These are phyloP conservation scores for Rheum nobile DNA, from an alignment of 148 eudicot genomes.

Conservation along the genomic window DNA sequence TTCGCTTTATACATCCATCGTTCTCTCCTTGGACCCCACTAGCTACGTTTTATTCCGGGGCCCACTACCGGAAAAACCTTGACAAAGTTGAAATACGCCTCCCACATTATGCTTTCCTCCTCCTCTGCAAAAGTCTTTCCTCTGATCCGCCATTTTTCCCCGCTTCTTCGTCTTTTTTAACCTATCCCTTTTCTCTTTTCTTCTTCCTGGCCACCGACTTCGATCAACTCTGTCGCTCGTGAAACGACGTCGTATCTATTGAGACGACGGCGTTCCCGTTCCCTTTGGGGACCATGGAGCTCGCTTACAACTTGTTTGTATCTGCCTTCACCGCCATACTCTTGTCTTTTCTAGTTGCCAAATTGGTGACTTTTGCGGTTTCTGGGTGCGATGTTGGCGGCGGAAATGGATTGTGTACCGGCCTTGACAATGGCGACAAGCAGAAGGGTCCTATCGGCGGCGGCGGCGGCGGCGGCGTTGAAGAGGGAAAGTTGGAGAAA, in stretches of 20 bases:
- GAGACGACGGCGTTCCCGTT: neutral
- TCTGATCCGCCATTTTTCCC: neutral
- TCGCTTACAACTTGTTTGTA: neutral
- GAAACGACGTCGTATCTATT: neutral
- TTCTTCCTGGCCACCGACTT: neutral
- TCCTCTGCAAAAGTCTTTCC: neutral
- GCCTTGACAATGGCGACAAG: conserved; percentile 4
- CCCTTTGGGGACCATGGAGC: neutral
- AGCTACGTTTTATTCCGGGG: neutral
- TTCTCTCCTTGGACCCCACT: neutral
- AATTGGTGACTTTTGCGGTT: conserved; percentile 3
- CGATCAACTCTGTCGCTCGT: neutral
- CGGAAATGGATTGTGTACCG: neutral
- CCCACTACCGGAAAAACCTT: conserved; percentile 2
- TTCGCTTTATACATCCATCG: neutral
- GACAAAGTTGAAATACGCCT: neutral
- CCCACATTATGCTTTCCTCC: neutral
- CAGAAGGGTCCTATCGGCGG: conserved; percentile 1
- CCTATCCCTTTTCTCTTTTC: neutral
- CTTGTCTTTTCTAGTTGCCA: neutral
- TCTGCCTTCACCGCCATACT: neutral
- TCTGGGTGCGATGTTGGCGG: conserved; percentile 4
- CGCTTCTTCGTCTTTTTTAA: neutral
- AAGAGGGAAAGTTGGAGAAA: conserved; percentile 12
- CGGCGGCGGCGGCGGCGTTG: neutral